Evolutionary conservation across 2,329 filamentous ascomycete species (phyloP).

Genomic region (Alternaria sp.): DNA sequence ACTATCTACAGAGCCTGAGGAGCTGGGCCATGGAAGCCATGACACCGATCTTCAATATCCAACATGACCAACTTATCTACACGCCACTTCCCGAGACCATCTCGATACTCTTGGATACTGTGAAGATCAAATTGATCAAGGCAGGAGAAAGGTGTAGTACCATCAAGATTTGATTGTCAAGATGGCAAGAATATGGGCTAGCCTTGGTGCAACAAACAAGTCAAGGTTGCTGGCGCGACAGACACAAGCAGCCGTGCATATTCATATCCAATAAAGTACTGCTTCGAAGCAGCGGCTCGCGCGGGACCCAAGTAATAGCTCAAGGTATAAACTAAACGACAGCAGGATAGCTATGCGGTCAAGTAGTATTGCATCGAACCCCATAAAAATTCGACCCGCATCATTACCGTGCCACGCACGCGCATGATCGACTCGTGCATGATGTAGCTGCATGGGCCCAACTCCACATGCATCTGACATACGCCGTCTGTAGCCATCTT

Average conservation of each 20-base stretch:
- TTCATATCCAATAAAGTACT: not conserved
- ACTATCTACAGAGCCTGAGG: not conserved
- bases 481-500: not conserved
- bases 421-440: conserved; percentile 14
- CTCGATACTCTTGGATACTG: not conserved
- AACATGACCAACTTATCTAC: not conserved
- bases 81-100: not conserved
- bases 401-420: conserved; percentile 6
- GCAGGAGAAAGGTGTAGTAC: not conserved
- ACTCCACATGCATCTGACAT: not conserved
- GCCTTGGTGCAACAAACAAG: not conserved
- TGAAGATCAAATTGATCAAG: not conserved
- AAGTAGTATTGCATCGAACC: conserved; percentile 9
- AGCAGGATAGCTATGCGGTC: not conserved
- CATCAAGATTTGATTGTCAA: not conserved
- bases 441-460: conserved; percentile 4
- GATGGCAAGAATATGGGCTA: not conserved
- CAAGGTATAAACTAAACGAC: not conserved
- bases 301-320: not conserved
- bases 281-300: not conserved
- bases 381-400: conserved; percentile 7
- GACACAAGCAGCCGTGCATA: not conserved
- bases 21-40: not conserved
- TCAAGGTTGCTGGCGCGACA: not conserved
- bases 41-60: not conserved